Percentiles rank a stretch among this genome's conserved stretches.
Evolutionary conservation across 2,329 filamentous ascomycete genomes (phyloP).

Genomic region (Trichothecium roseum): DNA sequence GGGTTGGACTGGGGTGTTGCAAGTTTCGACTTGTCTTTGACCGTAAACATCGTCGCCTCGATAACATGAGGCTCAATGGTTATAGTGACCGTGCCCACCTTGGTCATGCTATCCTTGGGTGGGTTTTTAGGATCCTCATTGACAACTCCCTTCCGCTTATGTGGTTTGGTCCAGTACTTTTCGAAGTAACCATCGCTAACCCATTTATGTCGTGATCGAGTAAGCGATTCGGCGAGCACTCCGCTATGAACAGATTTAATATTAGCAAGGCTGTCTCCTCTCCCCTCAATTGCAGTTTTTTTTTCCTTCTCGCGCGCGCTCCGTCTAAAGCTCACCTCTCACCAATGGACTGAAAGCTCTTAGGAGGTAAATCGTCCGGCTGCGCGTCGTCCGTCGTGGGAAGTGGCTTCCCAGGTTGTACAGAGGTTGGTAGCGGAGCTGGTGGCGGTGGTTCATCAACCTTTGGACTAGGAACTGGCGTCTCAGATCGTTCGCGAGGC

Average conservation of each 20-base stretch:
- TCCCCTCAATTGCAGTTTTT: not conserved
- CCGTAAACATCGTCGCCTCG: slow-evolving; percentile 62
- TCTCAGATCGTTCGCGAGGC: slow-evolving; percentile 40
- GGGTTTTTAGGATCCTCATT: slow-evolving; percentile 57
- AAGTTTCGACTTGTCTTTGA: slow-evolving; percentile 48
- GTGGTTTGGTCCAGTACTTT: slow-evolving; percentile 67
- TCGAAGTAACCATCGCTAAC: slow-evolving; percentile 63
- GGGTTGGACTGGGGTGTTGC: slow-evolving; percentile 24
- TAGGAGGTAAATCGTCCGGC: slow-evolving; percentile 46
- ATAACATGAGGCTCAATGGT: slow-evolving; percentile 73
- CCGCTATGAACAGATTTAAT: slow-evolving; percentile 40
- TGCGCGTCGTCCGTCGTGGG: slow-evolving; percentile 62
- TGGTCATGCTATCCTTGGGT: slow-evolving; percentile 60
- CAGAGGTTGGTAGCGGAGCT: slow-evolving; percentile 46
- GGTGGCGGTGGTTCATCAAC: slow-evolving; percentile 24
- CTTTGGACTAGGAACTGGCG: slow-evolving; percentile 29
- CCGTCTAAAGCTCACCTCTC: slow-evolving; percentile 45
- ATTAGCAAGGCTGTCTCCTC: slow-evolving; percentile 9
- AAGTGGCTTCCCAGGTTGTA: slow-evolving; percentile 56
- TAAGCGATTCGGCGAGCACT: slow-evolving; percentile 62
- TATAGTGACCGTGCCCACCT: slow-evolving; percentile 62
- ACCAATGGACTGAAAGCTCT: slow-evolving; percentile 63
- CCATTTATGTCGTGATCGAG: slow-evolving; percentile 65
- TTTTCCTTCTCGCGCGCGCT: not conserved
- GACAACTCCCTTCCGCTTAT: slow-evolving; percentile 54